phyloP scores from a whole-genome alignment of 1,139 yeast genomes.

The Geotrichum restrictum region DNA sequence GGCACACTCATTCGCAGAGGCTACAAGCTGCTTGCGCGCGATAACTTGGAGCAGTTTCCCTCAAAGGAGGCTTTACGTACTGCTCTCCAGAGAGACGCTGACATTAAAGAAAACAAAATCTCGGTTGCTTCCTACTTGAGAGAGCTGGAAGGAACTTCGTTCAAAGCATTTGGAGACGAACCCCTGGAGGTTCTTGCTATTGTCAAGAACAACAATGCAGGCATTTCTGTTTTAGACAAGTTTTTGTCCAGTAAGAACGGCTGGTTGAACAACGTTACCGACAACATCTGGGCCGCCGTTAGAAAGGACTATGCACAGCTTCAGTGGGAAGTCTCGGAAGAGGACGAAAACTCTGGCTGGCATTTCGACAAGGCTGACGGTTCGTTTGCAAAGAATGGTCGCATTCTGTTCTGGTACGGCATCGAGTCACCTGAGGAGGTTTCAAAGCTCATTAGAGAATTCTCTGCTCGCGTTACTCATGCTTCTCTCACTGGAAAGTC shows the following conservation, averaged over 20 bases:
- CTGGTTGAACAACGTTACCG: constrained; percentile 96
- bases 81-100: constrained; percentile 64
- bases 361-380: constrained; percentile 92
- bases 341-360: constrained; percentile 88
- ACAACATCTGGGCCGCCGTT: constrained; percentile 82
- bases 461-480: constrained; percentile 35
- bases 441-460: constrained; percentile 60
- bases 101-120: constrained; percentile 46
- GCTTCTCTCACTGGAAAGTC: constrained; percentile 37
- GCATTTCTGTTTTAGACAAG: constrained; percentile 75
- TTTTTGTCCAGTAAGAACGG: constrained; percentile 85
- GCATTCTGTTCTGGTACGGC: constrained; percentile 94
- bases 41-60: constrained; percentile 60
- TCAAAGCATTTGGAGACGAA: constrained; percentile 90
- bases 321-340: constrained; percentile 88
- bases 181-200: constrained; percentile 92
- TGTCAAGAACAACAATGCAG: constrained; percentile 48
- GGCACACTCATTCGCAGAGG: constrained; percentile 98
- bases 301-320: constrained; percentile 67
- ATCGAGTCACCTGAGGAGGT: constrained; percentile 60
- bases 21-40: constrained; percentile 72
- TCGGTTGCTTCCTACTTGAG: constrained; percentile 82
- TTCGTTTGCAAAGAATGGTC: constrained; percentile 83
- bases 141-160: constrained; percentile 55
- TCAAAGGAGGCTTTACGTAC: constrained; percentile 71